Evolutionary conservation across 2,329 filamentous ascomycete genomes (phyloP), one percentile per base, ranked within the genome.

Genomic region (Calonectria ilicicola): DNA sequence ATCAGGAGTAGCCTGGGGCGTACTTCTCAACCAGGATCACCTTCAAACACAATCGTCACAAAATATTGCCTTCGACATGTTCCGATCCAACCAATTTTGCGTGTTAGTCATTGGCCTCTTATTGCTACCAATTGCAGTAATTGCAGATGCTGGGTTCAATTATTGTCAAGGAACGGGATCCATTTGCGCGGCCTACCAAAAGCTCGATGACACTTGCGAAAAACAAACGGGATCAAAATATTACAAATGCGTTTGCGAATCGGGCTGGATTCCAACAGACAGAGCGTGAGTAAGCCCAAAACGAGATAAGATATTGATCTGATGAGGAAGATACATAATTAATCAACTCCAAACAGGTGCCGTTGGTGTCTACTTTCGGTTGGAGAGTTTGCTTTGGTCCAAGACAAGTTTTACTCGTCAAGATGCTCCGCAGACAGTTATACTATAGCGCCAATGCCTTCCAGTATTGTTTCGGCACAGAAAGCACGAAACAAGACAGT

Each of bases 241-340:
- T 56, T 67, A 71, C 38, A 42, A 67, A 17, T 67, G 69, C 21
- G 47, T 67, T 63, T 71, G 64, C 27, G 42, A 53, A 27, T 47
- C 56, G 5, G 64, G 56, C 26, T 71, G 46, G 44, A 21, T 67
- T 42, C 46, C 46, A 14, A 60, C 47, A 15, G n/a, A 56, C 46
- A 46, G 29, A 21, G 47, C 63, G 32, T 66, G 35, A 66, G 51
- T 35, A 42, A 21, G 17, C 7, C 10, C 32, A 35, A 35, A 35
- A 58, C 7, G 1, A 15, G 35, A 26, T 23, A n/a, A 6, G 32
- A 6, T 2, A 17, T 44, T 6, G 17, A 19, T 21, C 2, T 7
- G 7, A 15, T 10, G 51, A 56, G 29, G 29, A n/a, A 56, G 32
- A 2, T 9, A 56, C 14, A 19, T 53, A 5, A 27, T 32, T 62